These are phyloP conservation scores for Trypanosomatidae sp. DNA, from an alignment of 208 protist species.

Conservation along the genomic window DNA sequence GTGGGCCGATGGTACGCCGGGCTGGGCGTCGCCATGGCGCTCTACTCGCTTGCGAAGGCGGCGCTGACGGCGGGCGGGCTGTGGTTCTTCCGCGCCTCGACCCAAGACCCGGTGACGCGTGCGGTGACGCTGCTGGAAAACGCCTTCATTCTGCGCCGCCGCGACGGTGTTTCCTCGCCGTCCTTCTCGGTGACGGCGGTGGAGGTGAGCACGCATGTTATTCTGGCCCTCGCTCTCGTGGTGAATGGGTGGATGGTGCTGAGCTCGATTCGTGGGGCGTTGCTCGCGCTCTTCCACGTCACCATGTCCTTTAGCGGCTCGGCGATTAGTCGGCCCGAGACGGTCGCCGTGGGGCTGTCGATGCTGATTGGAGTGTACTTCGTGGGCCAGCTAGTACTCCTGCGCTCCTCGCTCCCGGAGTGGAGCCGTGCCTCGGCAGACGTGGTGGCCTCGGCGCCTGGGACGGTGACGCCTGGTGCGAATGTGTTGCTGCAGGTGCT, in stretches of 20 bases:
- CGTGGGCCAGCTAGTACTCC: constrained; percentile 65
- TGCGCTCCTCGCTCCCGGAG: constrained; percentile 53
- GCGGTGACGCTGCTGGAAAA: constrained; percentile 48
- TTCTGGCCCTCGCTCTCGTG: constrained; percentile 42
- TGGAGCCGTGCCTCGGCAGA: background rate
- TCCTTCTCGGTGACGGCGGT: constrained; percentile 30
- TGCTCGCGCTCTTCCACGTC: constrained; percentile 75
- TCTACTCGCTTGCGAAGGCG: constrained; percentile 59
- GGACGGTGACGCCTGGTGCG: background rate
- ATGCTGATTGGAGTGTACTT: constrained; percentile 73
- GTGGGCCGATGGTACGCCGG: constrained; percentile 49
- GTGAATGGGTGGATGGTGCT: constrained; percentile 78
- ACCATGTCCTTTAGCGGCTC: constrained; percentile 51
- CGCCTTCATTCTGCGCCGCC: constrained; percentile 27
- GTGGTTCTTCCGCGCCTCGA: constrained; percentile 26
- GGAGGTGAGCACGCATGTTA: constrained; percentile 29
- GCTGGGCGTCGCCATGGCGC: constrained; percentile 43
- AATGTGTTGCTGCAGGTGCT: constrained; percentile 49
- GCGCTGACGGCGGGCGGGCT: constrained; percentile 48
- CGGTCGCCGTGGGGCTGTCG: constrained; percentile 54
- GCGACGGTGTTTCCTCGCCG: background rate
- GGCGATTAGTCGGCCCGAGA: constrained; percentile 60
- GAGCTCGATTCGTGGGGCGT: constrained; percentile 67
- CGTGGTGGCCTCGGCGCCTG: background rate
- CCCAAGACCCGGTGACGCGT: constrained; percentile 59